Evolutionary conservation across 352 stramenopile genomes (phyloP).

Genomic region (Aphanomyces cochlioides): DNA sequence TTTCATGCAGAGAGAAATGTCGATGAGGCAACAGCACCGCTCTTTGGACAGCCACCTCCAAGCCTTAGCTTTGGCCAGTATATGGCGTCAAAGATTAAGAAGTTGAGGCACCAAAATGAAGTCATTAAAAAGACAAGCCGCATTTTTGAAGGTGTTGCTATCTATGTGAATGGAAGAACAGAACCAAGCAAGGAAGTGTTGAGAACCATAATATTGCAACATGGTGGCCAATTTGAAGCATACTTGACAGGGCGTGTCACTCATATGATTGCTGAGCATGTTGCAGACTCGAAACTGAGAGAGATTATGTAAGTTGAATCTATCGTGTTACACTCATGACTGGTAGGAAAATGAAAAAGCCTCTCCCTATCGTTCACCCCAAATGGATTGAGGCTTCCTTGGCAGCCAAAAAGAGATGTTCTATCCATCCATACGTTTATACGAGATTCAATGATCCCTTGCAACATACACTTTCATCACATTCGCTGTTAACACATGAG

Average conservation of each 20-base stretch:
- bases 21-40: background rate
- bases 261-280: conserved; percentile 82
- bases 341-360: conserved; percentile 50
- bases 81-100: conserved; percentile 90
- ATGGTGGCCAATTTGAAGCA: conserved; percentile 84
- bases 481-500: background rate
- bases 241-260: conserved; percentile 84
- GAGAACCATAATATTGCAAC: conserved; percentile 61
- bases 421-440: conserved; percentile 80
- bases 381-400: conserved; percentile 92
- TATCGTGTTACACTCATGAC: background rate
- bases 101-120: conserved; percentile 76
- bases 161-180: conserved; percentile 88
- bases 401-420: conserved; percentile 57
- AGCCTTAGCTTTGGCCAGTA: conserved; percentile 74
- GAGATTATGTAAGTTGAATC: conserved; percentile 62
- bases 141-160: conserved; percentile 73
- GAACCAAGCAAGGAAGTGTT: conserved; percentile 82
- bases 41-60: conserved; percentile 3
- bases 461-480: background rate
- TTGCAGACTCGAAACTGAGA: conserved; percentile 80
- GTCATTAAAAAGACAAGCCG: background rate
- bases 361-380: conserved; percentile 77
- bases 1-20: background rate
- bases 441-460: conserved; percentile 66